Base-by-base conservation (phyloP, 1,139 yeast genomes). In the Saccharomyces hybrid region DNA sequence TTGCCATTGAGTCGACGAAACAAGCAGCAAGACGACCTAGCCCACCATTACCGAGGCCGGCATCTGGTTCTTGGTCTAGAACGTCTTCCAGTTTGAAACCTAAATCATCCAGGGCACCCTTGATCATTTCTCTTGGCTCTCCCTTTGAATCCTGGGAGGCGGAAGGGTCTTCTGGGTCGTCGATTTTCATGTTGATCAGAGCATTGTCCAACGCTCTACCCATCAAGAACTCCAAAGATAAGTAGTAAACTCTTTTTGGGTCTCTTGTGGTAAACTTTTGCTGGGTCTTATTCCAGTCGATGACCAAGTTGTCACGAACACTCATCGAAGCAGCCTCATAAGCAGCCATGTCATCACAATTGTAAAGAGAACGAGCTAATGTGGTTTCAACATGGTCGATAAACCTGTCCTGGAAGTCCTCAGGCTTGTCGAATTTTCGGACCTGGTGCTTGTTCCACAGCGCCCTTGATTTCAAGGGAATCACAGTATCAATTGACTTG, bases 171-270 rank as follows among this genome's bases (percentile, higher is more conserved):
- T 55, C 53, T 2, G 48, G 54, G 11, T 59, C 56, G 12, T 50
- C 49, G 12, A 57, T 58, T 5, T 79, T 77, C 65, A 88, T 78
- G 71, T 91, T 91, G 72, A 89, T 86, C 74, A 91, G 75, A 46
- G 97, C 97, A 70, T 90, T 91, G 73, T 91, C 97, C 79, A 91
- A 78, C 51, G 97, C 97, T 65, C 96, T 81, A 50, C 98, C 97
- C 96, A 91, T 89, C 61, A 91, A 76, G 70, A 89, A 91, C 73
- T 91, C 97, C 63, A 91, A 77, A 2, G 96, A 87, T 59, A 90
- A 73, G 70, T 90, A 91, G 73, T 91, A 91, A 49, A 90, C 85
- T 61, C 97, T 77, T 73, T 91, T 91, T 53, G 88, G 89, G 69
- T 88, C 96, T 63, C 82, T 83, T 54, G 86, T 72, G 19, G 97